Percentiles rank a stretch among this genome's conserved stretches.
Conservation (phyloP, 768 basidiomycete genomes). For the Trametes elegans region DNA sequence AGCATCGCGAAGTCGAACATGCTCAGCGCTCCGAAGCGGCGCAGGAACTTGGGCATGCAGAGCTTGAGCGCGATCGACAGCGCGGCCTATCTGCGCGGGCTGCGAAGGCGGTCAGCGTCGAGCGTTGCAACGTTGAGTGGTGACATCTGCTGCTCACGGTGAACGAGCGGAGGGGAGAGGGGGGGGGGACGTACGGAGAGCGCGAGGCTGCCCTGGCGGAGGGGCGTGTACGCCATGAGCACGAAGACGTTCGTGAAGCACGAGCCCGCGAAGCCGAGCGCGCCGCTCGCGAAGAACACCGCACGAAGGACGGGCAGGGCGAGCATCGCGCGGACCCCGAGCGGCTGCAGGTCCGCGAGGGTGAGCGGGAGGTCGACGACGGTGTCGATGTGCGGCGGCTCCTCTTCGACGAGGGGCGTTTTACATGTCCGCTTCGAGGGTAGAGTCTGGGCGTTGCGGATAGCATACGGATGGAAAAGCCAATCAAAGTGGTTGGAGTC, state of each 20-base stretch:
- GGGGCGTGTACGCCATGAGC: conserved; percentile 63
- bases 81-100: conserved; percentile 58
- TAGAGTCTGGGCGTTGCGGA: too few species aligned
- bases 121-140: neutral
- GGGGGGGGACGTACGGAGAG: conserved; percentile 47
- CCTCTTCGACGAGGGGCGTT: conserved; percentile 2
- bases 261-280: conserved; percentile 50
- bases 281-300: conserved; percentile 50
- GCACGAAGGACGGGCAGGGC: conserved; percentile 42
- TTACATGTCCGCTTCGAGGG: too few species aligned
- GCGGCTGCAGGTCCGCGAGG: conserved; percentile 15
- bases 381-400: neutral
- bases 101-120: conserved; percentile 21
- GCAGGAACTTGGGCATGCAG: conserved; percentile 51
- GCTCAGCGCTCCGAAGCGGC: conserved; percentile 43
- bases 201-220: conserved; percentile 53
- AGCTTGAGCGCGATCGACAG: conserved; percentile 55
- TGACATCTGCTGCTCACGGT: neutral
- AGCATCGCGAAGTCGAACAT: conserved; percentile 53
- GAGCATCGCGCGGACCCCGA: conserved; percentile 44
- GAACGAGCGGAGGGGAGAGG: neutral
- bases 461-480: too few species aligned
- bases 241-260: conserved; percentile 67
- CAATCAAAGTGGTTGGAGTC: too few species aligned
- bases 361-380: conserved; percentile 5